These are phyloP conservation scores for Myxozyma geophila DNA, from an alignment of 805 yeast species.

Conservation along the genomic window DNA sequence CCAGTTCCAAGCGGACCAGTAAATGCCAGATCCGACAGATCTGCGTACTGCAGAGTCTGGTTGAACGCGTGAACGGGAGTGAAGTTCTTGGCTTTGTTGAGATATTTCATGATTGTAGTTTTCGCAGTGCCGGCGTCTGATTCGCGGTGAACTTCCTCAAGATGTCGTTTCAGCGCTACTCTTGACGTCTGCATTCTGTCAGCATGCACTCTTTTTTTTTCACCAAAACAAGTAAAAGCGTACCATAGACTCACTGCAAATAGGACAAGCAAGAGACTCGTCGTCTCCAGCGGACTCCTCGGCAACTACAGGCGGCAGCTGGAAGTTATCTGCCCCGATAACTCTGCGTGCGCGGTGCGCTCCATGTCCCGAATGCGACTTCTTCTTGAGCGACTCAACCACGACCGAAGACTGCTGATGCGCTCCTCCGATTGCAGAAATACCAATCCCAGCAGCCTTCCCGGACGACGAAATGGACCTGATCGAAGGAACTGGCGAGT, in stretches of 20 bases:
- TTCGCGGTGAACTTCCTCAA: conserved; percentile 67
- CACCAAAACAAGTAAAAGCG: background rate
- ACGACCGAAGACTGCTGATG: conserved; percentile 9
- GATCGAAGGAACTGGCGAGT: conserved; percentile 28
- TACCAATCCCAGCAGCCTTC: background rate
- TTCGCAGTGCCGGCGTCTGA: conserved; percentile 45
- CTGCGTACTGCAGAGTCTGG: conserved; percentile 52
- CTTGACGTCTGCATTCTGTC: conserved; percentile 20
- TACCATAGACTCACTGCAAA: conserved; percentile 65
- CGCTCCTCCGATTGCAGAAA: too few relatives aligned
- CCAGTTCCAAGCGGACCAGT: conserved; percentile 24
- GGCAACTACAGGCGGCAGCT: conserved; percentile 18
- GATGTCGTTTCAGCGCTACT: conserved; percentile 64
- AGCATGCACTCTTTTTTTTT: background rate
- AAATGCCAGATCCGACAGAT: conserved; percentile 51
- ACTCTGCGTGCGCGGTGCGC: conserved; percentile 24
- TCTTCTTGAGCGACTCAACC: conserved; percentile 30
- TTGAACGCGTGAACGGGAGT: conserved; percentile 43
- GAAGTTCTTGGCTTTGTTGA: conserved; percentile 49
- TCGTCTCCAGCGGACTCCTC: background rate
- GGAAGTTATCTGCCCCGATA: conserved; percentile 28
- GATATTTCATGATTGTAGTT: conserved; percentile 52
- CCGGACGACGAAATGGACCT: conserved; percentile 20
- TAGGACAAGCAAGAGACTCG: conserved; percentile 60
- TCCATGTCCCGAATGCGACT: conserved; percentile 14